Percentiles rank a stretch among this genome's conserved stretches.
These are phyloP conservation scores for Cucurbita argyrosperma DNA, from an alignment of 306 rosid genomes.

Conservation along the genomic window DNA sequence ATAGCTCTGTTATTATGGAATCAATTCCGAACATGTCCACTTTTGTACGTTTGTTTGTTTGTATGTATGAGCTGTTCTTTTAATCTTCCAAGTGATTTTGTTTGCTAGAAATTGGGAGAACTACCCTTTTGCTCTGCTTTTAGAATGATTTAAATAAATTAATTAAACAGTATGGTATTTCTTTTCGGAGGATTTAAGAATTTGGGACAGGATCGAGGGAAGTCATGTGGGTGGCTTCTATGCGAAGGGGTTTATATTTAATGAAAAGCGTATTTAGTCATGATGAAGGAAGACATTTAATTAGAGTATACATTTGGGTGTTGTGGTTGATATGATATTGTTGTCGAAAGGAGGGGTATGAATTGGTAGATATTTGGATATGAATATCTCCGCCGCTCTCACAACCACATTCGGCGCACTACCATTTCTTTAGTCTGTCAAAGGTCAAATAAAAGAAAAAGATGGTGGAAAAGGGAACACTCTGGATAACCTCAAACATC, in stretches of 20 bases:
- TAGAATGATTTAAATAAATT: too few relatives aligned
- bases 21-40: background rate
- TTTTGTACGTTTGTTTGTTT: background rate
- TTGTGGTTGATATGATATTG: conserved; percentile 2
- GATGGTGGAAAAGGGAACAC: background rate
- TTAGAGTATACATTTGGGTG: background rate
- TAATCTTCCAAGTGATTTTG: background rate
- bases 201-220: background rate
- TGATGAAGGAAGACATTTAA: background rate
- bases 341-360: background rate
- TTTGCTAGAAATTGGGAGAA: background rate
- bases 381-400: background rate
- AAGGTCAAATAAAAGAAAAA: background rate
- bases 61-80: background rate
- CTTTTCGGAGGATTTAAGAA: background rate
- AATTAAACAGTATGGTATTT: background rate
- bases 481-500: conserved; percentile 5
- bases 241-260: background rate
- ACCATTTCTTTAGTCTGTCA: background rate
- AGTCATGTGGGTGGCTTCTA: background rate
- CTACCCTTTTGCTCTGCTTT: too few relatives aligned
- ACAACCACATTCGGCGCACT: background rate
- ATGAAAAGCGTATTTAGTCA: background rate
- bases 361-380: background rate
- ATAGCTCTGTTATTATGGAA: background rate